These are phyloP conservation scores for Umbellularia californica DNA, from an alignment of 164 flowering plant species.

Conservation along the genomic window DNA sequence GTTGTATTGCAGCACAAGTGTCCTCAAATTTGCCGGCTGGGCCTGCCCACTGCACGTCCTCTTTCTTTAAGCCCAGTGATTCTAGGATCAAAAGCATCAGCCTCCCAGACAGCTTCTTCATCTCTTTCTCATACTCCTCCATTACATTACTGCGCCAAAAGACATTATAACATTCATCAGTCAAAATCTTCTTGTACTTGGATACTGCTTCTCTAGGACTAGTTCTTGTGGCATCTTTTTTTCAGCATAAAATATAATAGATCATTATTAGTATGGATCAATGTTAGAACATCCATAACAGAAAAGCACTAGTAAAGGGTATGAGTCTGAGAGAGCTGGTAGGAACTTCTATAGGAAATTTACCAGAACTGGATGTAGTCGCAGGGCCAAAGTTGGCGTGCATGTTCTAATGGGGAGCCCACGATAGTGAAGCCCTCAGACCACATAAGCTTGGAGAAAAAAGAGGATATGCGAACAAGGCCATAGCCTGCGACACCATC, in stretches of 20 bases:
- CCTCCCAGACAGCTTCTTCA: conserved; percentile 55
- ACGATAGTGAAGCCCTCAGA: conserved; percentile 79
- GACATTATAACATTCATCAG: not conserved
- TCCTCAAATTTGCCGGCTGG: conserved; percentile 31
- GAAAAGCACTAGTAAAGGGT: not conserved
- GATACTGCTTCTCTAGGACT: too few relatives aligned
- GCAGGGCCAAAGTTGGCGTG: conserved; percentile 73
- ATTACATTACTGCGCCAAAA: conserved; percentile 45
- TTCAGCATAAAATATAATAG: too few relatives aligned
- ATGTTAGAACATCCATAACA: not conserved
- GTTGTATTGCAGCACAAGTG: conserved; percentile 45
- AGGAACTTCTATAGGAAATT: not conserved
- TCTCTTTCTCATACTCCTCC: conserved; percentile 65
- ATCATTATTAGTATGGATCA: not conserved
- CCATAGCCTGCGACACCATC: conserved; percentile 75
- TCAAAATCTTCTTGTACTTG: not conserved
- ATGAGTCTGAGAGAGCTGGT: not conserved
- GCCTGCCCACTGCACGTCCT: conserved; percentile 63
- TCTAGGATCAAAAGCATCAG: conserved; percentile 57
- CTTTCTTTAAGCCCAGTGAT: conserved; percentile 49
- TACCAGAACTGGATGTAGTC: conserved; percentile 61
- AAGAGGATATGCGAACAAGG: conserved; percentile 59
- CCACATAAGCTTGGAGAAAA: conserved; percentile 79
- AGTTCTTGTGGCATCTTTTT: too few relatives aligned
- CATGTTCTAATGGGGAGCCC: conserved; percentile 70